A percentile compares a stretch with the other conserved stretches of the same genome.
These are phyloP conservation scores for Botrytis fragariae DNA, from an alignment of 2,329 filamentous ascomycete genomes.

Conservation along the genomic window DNA sequence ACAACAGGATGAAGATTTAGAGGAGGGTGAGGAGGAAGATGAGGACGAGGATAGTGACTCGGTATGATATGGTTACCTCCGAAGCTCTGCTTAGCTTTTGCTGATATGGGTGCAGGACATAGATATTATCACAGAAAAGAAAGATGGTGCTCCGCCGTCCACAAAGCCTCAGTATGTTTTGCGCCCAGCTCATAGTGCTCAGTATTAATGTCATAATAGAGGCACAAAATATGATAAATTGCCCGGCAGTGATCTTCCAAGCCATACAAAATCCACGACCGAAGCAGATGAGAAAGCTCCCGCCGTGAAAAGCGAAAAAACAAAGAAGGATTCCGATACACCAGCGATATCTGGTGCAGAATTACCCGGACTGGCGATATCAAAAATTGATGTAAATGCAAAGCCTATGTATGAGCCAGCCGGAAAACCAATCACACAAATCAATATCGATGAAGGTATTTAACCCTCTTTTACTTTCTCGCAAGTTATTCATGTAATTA, in stretches of 20 bases:
- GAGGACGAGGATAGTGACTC: slow-evolving; percentile 53
- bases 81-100: not conserved
- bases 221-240: slow-evolving; percentile 41
- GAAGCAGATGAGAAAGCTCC: slow-evolving; percentile 49
- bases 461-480: not conserved
- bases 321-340: slow-evolving; percentile 34
- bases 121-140: slow-evolving; percentile 66
- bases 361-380: slow-evolving; percentile 67
- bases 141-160: slow-evolving; percentile 59
- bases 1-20: slow-evolving; percentile 52
- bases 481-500: not conserved
- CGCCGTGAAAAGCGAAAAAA: slow-evolving; percentile 48
- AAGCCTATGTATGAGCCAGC: slow-evolving; percentile 75
- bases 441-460: slow-evolving; percentile 68
- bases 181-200: slow-evolving; percentile 1
- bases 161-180: slow-evolving; percentile 43
- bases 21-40: slow-evolving; percentile 64
- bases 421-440: slow-evolving; percentile 76
- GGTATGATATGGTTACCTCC: slow-evolving; percentile 45
- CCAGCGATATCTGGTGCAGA: slow-evolving; percentile 47
- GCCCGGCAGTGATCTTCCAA: not conserved
- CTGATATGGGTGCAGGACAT: slow-evolving; percentile 51
- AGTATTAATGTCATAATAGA: slow-evolving; percentile 23
- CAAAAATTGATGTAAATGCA: slow-evolving; percentile 79
- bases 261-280: slow-evolving; percentile 46